Evolutionary conservation across 2,329 filamentous ascomycete species (phyloP).

Genomic region (Aureobasidium sp.): DNA sequence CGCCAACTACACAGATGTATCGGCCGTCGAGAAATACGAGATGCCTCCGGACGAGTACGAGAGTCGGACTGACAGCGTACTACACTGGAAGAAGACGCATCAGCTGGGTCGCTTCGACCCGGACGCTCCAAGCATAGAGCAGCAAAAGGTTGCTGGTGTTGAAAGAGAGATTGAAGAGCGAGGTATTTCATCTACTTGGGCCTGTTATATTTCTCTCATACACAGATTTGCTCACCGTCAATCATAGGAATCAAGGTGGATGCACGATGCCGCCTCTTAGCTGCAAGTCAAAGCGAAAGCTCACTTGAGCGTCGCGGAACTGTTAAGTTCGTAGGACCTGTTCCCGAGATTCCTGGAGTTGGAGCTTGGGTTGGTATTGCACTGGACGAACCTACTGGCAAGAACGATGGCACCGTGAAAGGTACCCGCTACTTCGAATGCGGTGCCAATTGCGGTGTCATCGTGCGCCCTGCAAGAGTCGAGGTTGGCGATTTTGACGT

Average conservation of each 20-base stretch:
- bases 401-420: constrained; percentile 94
- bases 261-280: constrained; percentile 51
- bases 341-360: constrained; percentile 74
- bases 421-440: constrained; percentile 93
- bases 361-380: constrained; percentile 94
- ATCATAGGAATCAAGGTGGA: constrained; percentile 45
- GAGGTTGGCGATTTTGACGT: constrained; percentile 79
- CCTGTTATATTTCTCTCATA: background rate
- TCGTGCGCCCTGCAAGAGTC: constrained; percentile 79
- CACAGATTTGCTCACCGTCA: background rate
- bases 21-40: constrained; percentile 87
- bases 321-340: constrained; percentile 76
- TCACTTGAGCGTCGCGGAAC: constrained; percentile 66
- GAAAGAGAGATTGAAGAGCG: constrained; percentile 75
- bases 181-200: constrained; percentile 42
- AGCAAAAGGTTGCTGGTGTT: constrained; percentile 74
- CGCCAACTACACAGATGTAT: constrained; percentile 84
- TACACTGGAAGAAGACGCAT: constrained; percentile 96
- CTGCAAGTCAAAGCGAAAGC: constrained; percentile 61
- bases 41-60: constrained; percentile 92
- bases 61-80: constrained; percentile 84
- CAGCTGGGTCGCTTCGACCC: constrained; percentile 98
- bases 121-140: constrained; percentile 75
- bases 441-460: constrained; percentile 77
- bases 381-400: constrained; percentile 82